Evolutionary conservation across 495 filamentous ascomycete species (phyloP).

Genomic region (Pyronema omphalodes): DNA sequence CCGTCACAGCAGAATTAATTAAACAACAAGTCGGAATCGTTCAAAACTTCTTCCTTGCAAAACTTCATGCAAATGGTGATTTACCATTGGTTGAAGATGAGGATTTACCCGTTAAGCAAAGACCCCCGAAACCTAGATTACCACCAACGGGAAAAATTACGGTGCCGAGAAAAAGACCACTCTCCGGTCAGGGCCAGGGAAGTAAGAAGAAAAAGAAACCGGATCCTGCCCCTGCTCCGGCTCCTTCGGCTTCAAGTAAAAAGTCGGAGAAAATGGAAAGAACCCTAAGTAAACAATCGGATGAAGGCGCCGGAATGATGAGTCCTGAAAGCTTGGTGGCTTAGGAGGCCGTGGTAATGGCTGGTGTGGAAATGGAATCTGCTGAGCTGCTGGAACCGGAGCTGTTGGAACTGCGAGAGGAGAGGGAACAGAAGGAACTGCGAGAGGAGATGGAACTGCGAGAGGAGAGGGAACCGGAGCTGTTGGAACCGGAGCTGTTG

Average conservation of each 20-base stretch:
- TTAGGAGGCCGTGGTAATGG: too few relatives aligned
- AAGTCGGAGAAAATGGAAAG: conserved; percentile 15
- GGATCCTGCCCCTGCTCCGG: conserved; percentile 17
- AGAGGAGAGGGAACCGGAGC: too few relatives aligned
- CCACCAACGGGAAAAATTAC: conserved; percentile 91
- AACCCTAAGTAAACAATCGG: conserved; percentile 29
- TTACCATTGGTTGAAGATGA: conserved; percentile 83
- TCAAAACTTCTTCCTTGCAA: conserved; percentile 73
- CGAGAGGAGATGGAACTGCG: too few relatives aligned
- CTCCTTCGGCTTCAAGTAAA: conserved; percentile 11
- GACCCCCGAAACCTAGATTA: conserved; percentile 77
- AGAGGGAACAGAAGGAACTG: too few relatives aligned
- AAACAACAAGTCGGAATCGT: conserved; percentile 65
- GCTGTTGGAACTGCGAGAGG: too few relatives aligned
- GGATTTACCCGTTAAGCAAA: conserved; percentile 78
- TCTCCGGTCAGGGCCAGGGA: conserved; percentile 50
- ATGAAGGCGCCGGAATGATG: conserved; percentile 44
- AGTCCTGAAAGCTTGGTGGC: conserved; percentile 42
- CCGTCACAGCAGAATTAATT: conserved; percentile 63
- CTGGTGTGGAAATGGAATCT: too few relatives aligned
- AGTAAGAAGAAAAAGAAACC: conserved; percentile 55
- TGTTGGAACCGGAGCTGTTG: too few relatives aligned
- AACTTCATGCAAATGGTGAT: conserved; percentile 71
- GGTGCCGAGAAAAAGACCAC: conserved; percentile 70
- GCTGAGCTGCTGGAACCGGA: too few relatives aligned